phyloP scores from a whole-genome alignment of 2,329 filamentous ascomycete genomes.

The Calonectria pteridis region DNA sequence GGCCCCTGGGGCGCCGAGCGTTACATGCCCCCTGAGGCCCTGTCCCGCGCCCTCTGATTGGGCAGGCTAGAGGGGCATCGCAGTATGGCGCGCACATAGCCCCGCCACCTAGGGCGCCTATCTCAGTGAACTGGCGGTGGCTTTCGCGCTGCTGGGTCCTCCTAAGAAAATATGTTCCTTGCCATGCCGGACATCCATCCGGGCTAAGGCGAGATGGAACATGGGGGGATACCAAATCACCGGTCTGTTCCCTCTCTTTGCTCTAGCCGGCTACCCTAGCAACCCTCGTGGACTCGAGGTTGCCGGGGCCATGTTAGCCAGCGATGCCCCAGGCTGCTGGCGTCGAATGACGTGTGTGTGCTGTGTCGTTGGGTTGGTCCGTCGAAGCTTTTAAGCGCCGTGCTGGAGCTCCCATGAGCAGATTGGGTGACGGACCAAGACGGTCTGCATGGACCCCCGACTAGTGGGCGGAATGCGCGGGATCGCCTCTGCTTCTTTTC shows the following conservation, averaged over 20 bases:
- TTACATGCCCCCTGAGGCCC: constrained; percentile 25
- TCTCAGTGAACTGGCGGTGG: constrained; percentile 28
- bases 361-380: constrained; percentile 25
- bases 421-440: constrained; percentile 29
- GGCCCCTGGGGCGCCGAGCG: constrained; percentile 23
- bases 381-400: constrained; percentile 37
- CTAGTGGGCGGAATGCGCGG: constrained; percentile 18
- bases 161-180: background rate
- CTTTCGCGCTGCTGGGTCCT: background rate
- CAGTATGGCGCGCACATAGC: constrained; percentile 2
- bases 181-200: constrained; percentile 9
- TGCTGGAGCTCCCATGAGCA: constrained; percentile 30
- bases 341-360: constrained; percentile 42
- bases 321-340: constrained; percentile 36
- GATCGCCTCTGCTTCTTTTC: constrained; percentile 14
- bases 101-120: constrained; percentile 29
- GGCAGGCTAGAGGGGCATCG: constrained; percentile 7
- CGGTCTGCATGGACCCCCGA: constrained; percentile 34
- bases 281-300: constrained; percentile 28
- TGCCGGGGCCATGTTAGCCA: constrained; percentile 21
- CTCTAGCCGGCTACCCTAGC: constrained; percentile 11
- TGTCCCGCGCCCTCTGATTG: constrained; percentile 20
- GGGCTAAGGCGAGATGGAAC: constrained; percentile 11
- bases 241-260: background rate
- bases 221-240: background rate